phyloP scores from a whole-genome alignment of 495 filamentous ascomycete species.

The Aspergillus cristatus region DNA sequence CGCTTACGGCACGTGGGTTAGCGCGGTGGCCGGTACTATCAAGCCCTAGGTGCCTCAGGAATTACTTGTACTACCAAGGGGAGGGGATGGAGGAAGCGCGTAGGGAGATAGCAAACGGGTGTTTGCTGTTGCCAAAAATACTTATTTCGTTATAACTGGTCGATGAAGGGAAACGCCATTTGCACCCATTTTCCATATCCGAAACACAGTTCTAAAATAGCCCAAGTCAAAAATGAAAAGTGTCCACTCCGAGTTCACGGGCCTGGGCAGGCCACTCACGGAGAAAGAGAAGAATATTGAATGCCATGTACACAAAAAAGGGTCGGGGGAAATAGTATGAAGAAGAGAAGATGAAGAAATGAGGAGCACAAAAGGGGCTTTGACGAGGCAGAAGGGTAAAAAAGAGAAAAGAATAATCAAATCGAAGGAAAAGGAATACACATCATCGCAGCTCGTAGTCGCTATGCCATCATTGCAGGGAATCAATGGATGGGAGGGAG shows the following conservation, averaged over 20 bases:
- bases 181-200: conserved; percentile 41
- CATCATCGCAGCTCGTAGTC: conserved; percentile 32
- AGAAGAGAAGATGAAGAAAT: conserved; percentile 13
- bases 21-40: conserved; percentile 4
- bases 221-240: conserved; percentile 25
- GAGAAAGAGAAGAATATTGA: conserved; percentile 29
- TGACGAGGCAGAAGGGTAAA: conserved; percentile 16
- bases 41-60: neutral
- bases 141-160: conserved; percentile 18
- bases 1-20: too few relatives aligned
- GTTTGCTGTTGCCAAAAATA: conserved; percentile 17
- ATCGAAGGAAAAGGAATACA: conserved; percentile 9
- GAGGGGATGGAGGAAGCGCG: too few relatives aligned
- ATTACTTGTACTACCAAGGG: too few relatives aligned
- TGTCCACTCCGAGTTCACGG: conserved; percentile 23
- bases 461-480: conserved; percentile 34
- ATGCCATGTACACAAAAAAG: conserved; percentile 42
- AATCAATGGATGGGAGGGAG: conserved; percentile 14
- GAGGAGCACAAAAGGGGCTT: conserved; percentile 12
- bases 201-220: conserved; percentile 40
- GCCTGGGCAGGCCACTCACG: conserved; percentile 13
- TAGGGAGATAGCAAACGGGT: too few relatives aligned
- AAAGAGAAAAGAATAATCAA: conserved; percentile 13
- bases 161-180: conserved; percentile 40
- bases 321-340: conserved; percentile 11